A percentile compares a stretch with the other conserved stretches of the same genome.
These are phyloP conservation scores for Rhodotorula sp. DNA, from an alignment of 1,284 basidiomycete genomes.

Conservation along the genomic window DNA sequence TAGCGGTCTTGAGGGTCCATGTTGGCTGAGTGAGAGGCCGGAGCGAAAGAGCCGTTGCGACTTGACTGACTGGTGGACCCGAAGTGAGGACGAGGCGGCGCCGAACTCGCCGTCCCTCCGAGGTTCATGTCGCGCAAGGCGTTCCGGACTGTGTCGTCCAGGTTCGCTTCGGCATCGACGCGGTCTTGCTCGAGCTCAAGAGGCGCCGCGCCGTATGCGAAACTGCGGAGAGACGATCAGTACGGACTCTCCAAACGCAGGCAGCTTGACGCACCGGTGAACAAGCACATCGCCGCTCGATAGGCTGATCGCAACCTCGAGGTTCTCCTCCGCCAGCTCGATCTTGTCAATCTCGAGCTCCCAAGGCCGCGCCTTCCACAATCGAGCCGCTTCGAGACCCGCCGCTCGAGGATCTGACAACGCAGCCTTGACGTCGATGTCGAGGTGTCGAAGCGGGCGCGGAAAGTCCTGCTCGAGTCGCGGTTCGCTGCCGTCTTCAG, in stretches of 20 bases:
- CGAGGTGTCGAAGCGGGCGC: slow-evolving; percentile 61
- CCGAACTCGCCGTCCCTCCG: neutral
- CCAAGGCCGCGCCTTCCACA: slow-evolving; percentile 37
- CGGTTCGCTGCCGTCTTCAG: slow-evolving; percentile 52
- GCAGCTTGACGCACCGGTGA: slow-evolving; percentile 55
- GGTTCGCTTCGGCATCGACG: slow-evolving; percentile 11
- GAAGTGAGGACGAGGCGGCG: neutral
- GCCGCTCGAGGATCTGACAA: slow-evolving; percentile 47
- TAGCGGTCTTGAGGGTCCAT: slow-evolving; percentile 56
- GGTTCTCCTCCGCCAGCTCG: slow-evolving; percentile 57
- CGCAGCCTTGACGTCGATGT: slow-evolving; percentile 60
- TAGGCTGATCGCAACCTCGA: slow-evolving; percentile 66
- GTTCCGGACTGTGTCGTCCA: slow-evolving; percentile 24
- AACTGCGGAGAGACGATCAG: neutral
- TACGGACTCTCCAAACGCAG: no score
- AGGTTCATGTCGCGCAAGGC: slow-evolving; percentile 21
- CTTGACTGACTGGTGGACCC: neutral
- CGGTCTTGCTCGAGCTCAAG: slow-evolving; percentile 24
- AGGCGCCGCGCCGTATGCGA: slow-evolving; percentile 11
- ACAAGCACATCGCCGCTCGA: slow-evolving; percentile 66
- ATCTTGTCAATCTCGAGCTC: slow-evolving; percentile 52
- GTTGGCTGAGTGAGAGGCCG: neutral
- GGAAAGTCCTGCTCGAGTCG: slow-evolving; percentile 59
- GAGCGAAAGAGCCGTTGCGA: slow-evolving; percentile 53
- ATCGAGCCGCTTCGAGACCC: slow-evolving; percentile 14